Evolutionary conservation across 1,284 basidiomycete genomes (phyloP).

Genomic region (Fomitopsis pinicola): DNA sequence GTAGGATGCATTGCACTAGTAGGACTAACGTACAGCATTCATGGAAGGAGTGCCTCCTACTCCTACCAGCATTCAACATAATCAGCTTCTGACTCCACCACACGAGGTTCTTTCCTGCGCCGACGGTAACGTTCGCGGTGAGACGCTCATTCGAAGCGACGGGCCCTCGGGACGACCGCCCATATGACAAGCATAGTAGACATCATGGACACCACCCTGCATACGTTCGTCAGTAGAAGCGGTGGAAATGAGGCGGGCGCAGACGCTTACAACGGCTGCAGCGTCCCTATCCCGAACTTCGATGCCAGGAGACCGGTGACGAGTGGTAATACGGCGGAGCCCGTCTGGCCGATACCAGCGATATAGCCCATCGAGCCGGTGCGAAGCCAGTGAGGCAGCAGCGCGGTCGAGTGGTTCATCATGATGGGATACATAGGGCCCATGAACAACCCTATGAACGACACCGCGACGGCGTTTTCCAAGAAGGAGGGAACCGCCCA

Average conservation of each 20-base stretch:
- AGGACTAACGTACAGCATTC: not conserved
- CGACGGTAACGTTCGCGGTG: not conserved
- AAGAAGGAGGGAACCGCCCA: slow-evolving; percentile 60
- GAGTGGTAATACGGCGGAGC: slow-evolving; percentile 51
- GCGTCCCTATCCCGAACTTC: slow-evolving; percentile 41
- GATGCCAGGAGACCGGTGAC: slow-evolving; percentile 52
- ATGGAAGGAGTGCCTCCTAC: not conserved
- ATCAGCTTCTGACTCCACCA: no score
- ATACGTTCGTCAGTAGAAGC: slow-evolving; percentile 30
- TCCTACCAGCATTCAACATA: no score
- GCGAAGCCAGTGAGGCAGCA: slow-evolving; percentile 47
- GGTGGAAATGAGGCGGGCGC: slow-evolving; percentile 28
- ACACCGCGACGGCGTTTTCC: slow-evolving; percentile 46
- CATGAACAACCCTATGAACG: slow-evolving; percentile 47
- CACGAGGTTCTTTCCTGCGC: not conserved
- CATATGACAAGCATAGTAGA: slow-evolving; percentile 28
- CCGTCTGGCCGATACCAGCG: slow-evolving; percentile 46
- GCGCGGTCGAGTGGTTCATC: slow-evolving; percentile 43
- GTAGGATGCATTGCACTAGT: no score
- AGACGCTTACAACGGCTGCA: slow-evolving; percentile 53
- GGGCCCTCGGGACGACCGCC: slow-evolving; percentile 25
- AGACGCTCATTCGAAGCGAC: slow-evolving; percentile 10
- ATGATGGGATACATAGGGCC: slow-evolving; percentile 52
- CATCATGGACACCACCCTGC: slow-evolving; percentile 25
- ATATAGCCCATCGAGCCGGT: slow-evolving; percentile 56